Evolutionary conservation across 2,329 filamentous ascomycete genomes (phyloP), one percentile per base, ranked within the genome.

Genomic region (Niveomyces coronatus): DNA sequence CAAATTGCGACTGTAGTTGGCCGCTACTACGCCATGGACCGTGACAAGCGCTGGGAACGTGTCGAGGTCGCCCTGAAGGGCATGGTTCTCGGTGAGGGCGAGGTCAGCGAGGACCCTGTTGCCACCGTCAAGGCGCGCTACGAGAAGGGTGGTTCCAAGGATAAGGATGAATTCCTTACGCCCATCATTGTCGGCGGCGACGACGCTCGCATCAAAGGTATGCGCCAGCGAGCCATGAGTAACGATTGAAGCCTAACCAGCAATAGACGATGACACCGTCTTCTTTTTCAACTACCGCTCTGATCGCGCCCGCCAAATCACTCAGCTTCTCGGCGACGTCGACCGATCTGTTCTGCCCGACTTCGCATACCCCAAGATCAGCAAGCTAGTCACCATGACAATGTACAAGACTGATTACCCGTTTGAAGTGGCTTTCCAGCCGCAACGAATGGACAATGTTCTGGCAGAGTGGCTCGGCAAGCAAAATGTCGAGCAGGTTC

Each of bases 241-340:
- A 1, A 8, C 10, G n/a, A 9, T 17, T 39, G 4, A 27, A 17
- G 13, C 11, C 40, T 37, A 34, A 45, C 20, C 22, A 7, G 9
- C 18, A 15, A 10, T 47, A 87, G 87, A 96, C 56, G 74, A 83
- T 49, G 91, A 98, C 58, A 89, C 86, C 38, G 75, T 96, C 53
- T 96, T 96, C 76, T 96, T 96, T 78, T 98, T 98, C 84, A 98
- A 98, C 79, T 98, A 98, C 74, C 86, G 91, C 55, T 96, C 91
- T 41, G 91, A 98, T 61, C 88, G 91, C 61, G 89, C 89, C 37
- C 85, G 91, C 52, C 91, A 98, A 64, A 83, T 98, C 60, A 94
- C 87, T 35, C 91, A 96, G 67, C 74, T 98, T 31, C 70, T 98
- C 39, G 91, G 91, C 51, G 84, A 84, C 60, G 80, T 89, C 56